A percentile compares a stretch with the other conserved stretches of the same genome.
Evolutionary conservation across 768 basidiomycete species (phyloP).

Genomic region (Phanerochaete carnosa): DNA sequence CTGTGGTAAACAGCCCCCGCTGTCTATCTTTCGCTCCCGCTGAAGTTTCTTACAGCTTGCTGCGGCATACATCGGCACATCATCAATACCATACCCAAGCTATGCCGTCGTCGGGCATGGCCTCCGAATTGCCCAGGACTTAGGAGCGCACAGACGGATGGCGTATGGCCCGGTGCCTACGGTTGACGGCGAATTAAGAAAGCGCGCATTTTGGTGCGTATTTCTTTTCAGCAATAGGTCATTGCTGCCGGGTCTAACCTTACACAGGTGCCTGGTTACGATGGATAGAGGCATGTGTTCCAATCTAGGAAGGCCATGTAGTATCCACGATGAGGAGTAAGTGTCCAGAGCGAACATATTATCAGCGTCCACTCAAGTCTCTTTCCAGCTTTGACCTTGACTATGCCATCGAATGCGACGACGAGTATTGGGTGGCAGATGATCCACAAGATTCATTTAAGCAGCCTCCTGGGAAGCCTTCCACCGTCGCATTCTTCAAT

Average conservation of each 20-base stretch:
- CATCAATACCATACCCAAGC: not conserved
- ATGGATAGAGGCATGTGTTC: conserved; percentile 45
- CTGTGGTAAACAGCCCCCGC: conserved; percentile 31
- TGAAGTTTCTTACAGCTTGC: not conserved
- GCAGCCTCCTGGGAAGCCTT: conserved; percentile 56
- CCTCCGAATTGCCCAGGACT: conserved; percentile 49
- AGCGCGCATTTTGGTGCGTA: conserved; percentile 71
- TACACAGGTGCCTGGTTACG: conserved; percentile 41
- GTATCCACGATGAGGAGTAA: conserved; percentile 71
- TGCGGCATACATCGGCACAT: conserved; percentile 3
- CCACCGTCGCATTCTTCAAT: conserved; percentile 54
- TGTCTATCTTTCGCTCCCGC: conserved; percentile 1
- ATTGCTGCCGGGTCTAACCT: not conserved
- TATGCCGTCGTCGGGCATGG: conserved; percentile 39
- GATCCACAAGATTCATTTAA: conserved; percentile 53
- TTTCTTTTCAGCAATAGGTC: not conserved
- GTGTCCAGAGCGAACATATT: conserved; percentile 37
- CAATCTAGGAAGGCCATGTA: conserved; percentile 62
- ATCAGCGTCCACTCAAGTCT: not conserved
- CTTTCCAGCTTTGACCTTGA: conserved; percentile 46
- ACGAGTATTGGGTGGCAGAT: conserved; percentile 64
- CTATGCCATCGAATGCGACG: conserved; percentile 73
- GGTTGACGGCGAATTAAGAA: conserved; percentile 69
- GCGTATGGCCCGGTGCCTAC: conserved; percentile 44
- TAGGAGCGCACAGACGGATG: conserved; percentile 71